phyloP scores from a whole-genome alignment of 805 yeast species.

The Lachancea dasiensis region DNA sequence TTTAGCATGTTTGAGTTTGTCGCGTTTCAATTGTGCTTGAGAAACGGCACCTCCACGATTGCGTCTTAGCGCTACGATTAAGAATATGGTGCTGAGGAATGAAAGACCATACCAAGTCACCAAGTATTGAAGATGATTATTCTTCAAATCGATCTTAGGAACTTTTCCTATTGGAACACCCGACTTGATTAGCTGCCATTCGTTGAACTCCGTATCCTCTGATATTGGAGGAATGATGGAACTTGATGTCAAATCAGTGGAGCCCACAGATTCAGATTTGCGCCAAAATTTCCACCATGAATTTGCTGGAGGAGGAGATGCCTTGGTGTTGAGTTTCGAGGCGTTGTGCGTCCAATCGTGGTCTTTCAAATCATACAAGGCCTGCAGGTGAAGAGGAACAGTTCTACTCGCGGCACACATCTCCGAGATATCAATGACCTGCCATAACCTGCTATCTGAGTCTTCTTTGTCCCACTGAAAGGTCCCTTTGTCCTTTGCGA shows the following conservation, averaged over 20 bases:
- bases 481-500: slow-evolving; percentile 55
- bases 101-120: slow-evolving; percentile 94
- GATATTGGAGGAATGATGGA: not conserved
- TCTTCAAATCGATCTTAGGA: slow-evolving; percentile 76
- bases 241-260: slow-evolving; percentile 2
- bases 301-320: slow-evolving; percentile 9
- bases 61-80: slow-evolving; percentile 47
- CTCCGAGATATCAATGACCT: slow-evolving; percentile 71
- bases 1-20: slow-evolving; percentile 46
- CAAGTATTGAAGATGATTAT: slow-evolving; percentile 87
- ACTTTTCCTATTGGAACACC: slow-evolving; percentile 88
- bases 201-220: slow-evolving; percentile 37
- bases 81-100: slow-evolving; percentile 61
- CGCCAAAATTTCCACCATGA: slow-evolving; percentile 29
- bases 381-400: slow-evolving; percentile 72
- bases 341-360: slow-evolving; percentile 36
- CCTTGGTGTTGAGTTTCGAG: not conserved
- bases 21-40: slow-evolving; percentile 30
- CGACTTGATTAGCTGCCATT: slow-evolving; percentile 57
- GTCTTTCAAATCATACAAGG: slow-evolving; percentile 58
- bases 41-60: slow-evolving; percentile 27
- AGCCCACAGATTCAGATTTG: not conserved
- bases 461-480: slow-evolving; percentile 68
- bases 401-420: slow-evolving; percentile 61
- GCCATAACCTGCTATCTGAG: slow-evolving; percentile 60